Conservation (phyloP, 768 basidiomycete genomes). For the Lactarius tabidus region DNA sequence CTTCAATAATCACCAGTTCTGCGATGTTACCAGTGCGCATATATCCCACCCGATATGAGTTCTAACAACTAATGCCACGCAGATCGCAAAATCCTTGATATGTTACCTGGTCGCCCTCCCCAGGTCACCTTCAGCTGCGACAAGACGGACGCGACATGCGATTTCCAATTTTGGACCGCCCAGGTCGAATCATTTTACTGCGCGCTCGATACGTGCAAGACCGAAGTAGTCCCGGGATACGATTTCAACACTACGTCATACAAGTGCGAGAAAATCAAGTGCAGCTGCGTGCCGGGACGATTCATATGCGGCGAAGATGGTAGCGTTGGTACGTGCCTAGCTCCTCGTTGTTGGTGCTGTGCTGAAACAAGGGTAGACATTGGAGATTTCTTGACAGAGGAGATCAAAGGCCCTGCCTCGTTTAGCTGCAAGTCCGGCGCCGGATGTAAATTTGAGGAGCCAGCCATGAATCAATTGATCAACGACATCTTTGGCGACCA, state of each 20-base stretch:
- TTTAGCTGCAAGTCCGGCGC: slow-evolving; percentile 72
- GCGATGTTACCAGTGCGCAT: slow-evolving; percentile 90
- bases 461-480: slow-evolving; percentile 95
- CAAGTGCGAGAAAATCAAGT: slow-evolving; percentile 78
- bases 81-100: slow-evolving; percentile 95
- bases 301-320: slow-evolving; percentile 97
- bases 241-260: slow-evolving; percentile 73
- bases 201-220: slow-evolving; percentile 66
- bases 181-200: slow-evolving; percentile 96
- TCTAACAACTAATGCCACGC: slow-evolving; percentile 6
- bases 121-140: slow-evolving; percentile 97
- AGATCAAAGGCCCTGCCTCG: slow-evolving; percentile 85
- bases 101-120: slow-evolving; percentile 85
- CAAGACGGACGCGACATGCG: slow-evolving; percentile 56
- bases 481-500: slow-evolving; percentile 89
- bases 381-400: slow-evolving; percentile 83
- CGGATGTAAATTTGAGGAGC: slow-evolving; percentile 90
- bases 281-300: slow-evolving; percentile 87
- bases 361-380: slow-evolving; percentile 57
- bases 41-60: background rate
- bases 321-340: slow-evolving; percentile 68
- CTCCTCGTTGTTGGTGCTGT: background rate
- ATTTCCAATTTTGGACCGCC: slow-evolving; percentile 98
- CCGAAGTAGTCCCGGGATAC: slow-evolving; percentile 46
- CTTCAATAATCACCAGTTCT: slow-evolving; percentile 96